Evolutionary conservation across 345 rosid species (phyloP).

Genomic region (Acer campestre): DNA sequence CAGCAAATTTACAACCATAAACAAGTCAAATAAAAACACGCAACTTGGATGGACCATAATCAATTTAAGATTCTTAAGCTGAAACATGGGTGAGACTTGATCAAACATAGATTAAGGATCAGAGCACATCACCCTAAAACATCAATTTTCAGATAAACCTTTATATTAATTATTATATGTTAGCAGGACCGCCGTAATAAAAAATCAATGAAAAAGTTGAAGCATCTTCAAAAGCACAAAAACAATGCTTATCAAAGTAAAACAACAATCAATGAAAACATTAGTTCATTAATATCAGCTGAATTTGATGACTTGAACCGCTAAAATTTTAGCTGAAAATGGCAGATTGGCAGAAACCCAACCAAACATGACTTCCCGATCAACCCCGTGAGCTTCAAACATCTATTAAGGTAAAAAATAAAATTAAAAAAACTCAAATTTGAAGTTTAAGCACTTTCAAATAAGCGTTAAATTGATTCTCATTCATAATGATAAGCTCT

Average conservation of each 20-base stretch:
- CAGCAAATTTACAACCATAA: not conserved
- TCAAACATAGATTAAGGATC: not conserved
- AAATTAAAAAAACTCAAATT: no score
- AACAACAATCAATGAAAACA: not conserved
- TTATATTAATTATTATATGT: not conserved
- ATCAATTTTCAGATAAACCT: not conserved
- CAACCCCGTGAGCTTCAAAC: not conserved
- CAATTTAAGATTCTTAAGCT: not conserved
- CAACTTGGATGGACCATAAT: not conserved
- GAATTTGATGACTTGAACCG: not conserved
- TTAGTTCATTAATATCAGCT: not conserved
- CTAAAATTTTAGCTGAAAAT: not conserved
- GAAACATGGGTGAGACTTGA: not conserved
- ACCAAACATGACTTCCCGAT: not conserved
- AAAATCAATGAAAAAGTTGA: not conserved
- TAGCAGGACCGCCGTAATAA: not conserved
- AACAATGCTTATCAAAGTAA: not conserved
- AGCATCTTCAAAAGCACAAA: not conserved
- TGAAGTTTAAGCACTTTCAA: no score
- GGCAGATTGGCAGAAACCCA: not conserved
- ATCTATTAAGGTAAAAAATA: no score
- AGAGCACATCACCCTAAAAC: not conserved
- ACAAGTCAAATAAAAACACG: not conserved
- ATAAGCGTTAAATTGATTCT: no score
- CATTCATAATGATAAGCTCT: no score